Evolutionary conservation across 78 protist species (phyloP).

Genomic region (Mastigamoeba balamuthi): DNA sequence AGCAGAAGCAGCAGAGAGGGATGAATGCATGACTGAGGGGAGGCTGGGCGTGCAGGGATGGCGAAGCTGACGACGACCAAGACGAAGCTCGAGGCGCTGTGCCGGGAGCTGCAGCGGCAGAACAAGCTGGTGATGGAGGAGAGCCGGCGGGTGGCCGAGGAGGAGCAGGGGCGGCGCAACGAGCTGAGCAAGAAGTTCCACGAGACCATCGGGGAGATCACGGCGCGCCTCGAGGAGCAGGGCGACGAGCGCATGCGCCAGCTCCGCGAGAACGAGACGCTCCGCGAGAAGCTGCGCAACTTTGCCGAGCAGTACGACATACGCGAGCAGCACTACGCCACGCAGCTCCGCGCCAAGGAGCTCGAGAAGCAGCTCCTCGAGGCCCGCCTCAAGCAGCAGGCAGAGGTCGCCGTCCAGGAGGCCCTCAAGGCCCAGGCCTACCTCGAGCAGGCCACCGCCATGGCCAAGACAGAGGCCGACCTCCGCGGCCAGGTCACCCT

Average conservation of each 20-base stretch:
- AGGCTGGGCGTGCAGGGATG: too few relatives aligned
- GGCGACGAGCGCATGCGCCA: neutral
- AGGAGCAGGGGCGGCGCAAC: neutral
- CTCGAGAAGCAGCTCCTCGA: neutral
- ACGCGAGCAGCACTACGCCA: neutral
- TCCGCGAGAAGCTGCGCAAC: neutral
- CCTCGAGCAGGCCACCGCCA: neutral
- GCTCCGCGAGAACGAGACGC: neutral
- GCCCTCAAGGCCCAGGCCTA: neutral
- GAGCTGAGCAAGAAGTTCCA: slow-evolving; percentile 2
- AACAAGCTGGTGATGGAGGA: neutral
- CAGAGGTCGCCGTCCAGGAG: neutral
- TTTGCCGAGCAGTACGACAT: neutral
- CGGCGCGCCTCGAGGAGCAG: neutral
- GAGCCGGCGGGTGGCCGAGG: neutral
- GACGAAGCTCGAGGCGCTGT: slow-evolving; percentile 1
- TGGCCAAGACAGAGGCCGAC: neutral
- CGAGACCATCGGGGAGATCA: neutral
- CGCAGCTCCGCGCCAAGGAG: neutral
- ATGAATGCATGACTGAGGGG: too few relatives aligned
- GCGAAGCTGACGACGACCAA: neutral
- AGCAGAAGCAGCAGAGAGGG: too few relatives aligned
- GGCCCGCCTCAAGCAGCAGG: neutral
- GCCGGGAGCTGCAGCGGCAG: slow-evolving; percentile 11
- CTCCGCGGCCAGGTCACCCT: neutral